phyloP scores from a whole-genome alignment of 345 rosid species.

The Sonneratia caseolaris region DNA sequence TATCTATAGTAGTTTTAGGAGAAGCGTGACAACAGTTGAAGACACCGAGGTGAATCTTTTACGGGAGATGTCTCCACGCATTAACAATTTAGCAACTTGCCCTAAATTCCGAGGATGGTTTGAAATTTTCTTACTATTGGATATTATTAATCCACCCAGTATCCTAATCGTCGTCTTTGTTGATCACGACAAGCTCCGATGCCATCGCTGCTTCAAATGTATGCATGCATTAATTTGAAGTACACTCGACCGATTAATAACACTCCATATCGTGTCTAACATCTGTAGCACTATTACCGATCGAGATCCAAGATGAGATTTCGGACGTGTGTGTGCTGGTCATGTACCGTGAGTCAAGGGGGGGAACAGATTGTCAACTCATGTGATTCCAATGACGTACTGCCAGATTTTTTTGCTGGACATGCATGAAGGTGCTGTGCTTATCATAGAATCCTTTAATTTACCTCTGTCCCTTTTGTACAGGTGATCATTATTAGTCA shows the following conservation, averaged over 20 bases:
- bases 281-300: not conserved
- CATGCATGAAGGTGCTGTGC: not conserved
- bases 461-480: not conserved
- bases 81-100: constrained; percentile 1
- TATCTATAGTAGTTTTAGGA: not conserved
- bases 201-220: not conserved
- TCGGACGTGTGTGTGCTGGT: not conserved
- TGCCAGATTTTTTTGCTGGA: not conserved
- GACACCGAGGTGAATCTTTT: not conserved
- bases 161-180: not conserved
- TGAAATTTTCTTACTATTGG: not conserved
- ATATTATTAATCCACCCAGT: not conserved
- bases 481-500: not conserved
- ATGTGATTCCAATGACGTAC: not conserved
- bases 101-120: not conserved
- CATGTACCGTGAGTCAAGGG: not conserved
- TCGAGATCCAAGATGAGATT: not conserved
- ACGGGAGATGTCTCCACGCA: not conserved
- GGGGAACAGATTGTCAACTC: not conserved
- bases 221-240: no score
- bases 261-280: not conserved
- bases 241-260: not conserved
- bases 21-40: not conserved
- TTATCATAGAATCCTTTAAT: not conserved
- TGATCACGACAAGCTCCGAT: not conserved